These are phyloP conservation scores for Ophiostoma perfectum DNA, from an alignment of 2,329 filamentous ascomycete species.

Conservation along the genomic window DNA sequence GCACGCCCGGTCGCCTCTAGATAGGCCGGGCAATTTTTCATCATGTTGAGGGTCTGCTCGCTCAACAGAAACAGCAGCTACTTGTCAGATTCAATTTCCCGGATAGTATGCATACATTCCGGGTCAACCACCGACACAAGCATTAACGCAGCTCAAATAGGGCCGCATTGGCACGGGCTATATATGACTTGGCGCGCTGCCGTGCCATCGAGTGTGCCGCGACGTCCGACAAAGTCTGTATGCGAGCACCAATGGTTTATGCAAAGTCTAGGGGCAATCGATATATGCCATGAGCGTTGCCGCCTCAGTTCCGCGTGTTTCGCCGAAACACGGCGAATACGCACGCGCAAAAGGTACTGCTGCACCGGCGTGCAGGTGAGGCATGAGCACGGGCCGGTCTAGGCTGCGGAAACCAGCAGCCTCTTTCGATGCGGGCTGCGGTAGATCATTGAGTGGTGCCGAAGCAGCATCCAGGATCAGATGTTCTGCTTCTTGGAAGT, in stretches of 20 bases:
- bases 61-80: neutral
- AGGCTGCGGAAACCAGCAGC: neutral
- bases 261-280: conserved; percentile 26
- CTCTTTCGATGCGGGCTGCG: neutral
- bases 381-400: neutral
- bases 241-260: too few species aligned
- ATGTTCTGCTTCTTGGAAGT: neutral
- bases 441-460: neutral
- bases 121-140: neutral
- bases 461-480: neutral
- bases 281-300: conserved; percentile 34
- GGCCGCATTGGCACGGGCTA: neutral
- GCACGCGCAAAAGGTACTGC: neutral
- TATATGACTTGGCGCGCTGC: neutral
- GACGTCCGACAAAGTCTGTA: neutral
- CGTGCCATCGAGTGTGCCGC: neutral
- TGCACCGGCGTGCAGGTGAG: neutral
- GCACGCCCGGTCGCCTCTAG: neutral
- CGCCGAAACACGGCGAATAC: neutral
- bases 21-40: neutral
- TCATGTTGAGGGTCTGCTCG: neutral
- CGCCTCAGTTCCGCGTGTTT: conserved; percentile 25
- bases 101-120: neutral
- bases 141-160: neutral
- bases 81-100: neutral